Conservation (phyloP, 73 alveolate species). For the Halteria grandinella region DNA sequence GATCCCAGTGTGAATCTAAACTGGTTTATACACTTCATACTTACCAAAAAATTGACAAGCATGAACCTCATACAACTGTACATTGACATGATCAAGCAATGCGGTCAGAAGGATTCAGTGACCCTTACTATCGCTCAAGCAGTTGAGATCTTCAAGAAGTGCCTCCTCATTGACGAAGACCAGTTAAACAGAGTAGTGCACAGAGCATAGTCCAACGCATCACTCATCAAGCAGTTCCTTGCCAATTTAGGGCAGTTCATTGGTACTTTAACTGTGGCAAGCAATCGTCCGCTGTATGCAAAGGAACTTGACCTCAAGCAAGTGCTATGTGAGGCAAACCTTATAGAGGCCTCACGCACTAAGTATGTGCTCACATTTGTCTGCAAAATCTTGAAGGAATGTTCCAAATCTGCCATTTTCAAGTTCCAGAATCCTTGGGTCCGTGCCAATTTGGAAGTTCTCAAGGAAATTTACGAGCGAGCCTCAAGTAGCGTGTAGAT, state of each 20-base stretch:
- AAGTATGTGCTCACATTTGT: constrained; percentile 66
- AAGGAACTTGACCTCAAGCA: constrained; percentile 89
- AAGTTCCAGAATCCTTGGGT: constrained; percentile 91
- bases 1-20: not conserved
- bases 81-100: constrained; percentile 47
- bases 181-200: not conserved
- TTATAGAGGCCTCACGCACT: constrained; percentile 74
- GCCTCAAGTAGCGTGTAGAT: no score
- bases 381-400: constrained; percentile 83
- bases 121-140: not conserved
- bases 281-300: constrained; percentile 88
- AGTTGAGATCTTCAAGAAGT: constrained; percentile 37
- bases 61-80: no score
- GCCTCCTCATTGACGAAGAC: constrained; percentile 49
- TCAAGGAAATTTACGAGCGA: constrained; percentile 43
- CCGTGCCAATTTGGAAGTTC: constrained; percentile 29
- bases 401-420: constrained; percentile 78
- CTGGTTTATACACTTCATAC: constrained; percentile 37
- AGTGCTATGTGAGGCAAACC: constrained; percentile 47
- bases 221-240: constrained; percentile 42
- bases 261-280: constrained; percentile 86
- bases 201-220: not conserved
- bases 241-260: constrained; percentile 84
- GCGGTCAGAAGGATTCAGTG: constrained; percentile 10
- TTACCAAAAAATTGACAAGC: constrained; percentile 16